These are phyloP conservation scores for California macrophylla DNA, from an alignment of 441 rosid species.

Conservation along the genomic window DNA sequence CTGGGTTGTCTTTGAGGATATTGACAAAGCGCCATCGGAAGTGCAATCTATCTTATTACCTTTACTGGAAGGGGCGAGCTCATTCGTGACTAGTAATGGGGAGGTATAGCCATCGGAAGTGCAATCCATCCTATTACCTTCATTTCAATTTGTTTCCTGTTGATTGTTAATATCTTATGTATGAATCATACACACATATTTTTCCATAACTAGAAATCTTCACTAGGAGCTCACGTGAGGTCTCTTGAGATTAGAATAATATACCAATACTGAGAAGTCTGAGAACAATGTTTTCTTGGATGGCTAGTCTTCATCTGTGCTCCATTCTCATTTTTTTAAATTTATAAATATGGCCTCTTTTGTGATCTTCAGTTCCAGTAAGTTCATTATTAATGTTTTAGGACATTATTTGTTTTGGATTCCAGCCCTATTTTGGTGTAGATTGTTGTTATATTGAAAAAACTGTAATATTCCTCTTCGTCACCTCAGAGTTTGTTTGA, in stretches of 20 bases:
- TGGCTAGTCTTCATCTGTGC: background rate
- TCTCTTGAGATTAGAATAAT: background rate
- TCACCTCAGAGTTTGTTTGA: background rate
- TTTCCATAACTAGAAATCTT: background rate
- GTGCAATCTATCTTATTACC: conserved; percentile 77
- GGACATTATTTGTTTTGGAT: background rate
- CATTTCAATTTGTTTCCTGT: background rate
- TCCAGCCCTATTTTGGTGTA: background rate
- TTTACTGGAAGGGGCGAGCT: conserved; percentile 66
- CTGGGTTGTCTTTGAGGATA: conserved; percentile 96
- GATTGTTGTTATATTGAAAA: background rate
- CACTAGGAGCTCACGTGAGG: background rate
- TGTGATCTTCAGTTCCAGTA: background rate
- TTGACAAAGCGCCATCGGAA: conserved; percentile 89
- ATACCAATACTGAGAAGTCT: background rate
- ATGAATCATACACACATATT: background rate
- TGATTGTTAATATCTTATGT: background rate
- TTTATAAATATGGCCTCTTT: background rate
- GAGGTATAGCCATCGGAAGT: conserved; percentile 88
- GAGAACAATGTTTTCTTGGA: background rate
- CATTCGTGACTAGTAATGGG: conserved; percentile 60
- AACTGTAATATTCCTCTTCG: background rate
- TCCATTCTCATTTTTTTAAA: background rate
- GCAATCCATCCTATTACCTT: conserved; percentile 54
- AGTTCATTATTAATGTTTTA: background rate